A percentile compares a stretch with the other conserved stretches of the same genome.
These are phyloP conservation scores for Umbelopsis vinacea DNA, from an alignment of 192 early-diverging fungal species.

Conservation along the genomic window DNA sequence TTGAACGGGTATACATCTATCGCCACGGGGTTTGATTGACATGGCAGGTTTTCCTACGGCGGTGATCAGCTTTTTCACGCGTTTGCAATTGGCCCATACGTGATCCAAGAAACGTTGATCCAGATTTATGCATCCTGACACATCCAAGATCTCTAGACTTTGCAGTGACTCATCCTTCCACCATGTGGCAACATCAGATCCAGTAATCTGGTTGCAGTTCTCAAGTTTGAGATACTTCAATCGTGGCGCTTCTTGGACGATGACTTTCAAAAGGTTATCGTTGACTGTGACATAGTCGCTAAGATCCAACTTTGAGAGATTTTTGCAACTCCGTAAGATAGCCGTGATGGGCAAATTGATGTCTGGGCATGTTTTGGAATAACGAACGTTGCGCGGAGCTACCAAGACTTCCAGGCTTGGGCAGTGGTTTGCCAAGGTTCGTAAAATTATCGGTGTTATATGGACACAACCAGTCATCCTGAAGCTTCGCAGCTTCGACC, in stretches of 20 bases:
- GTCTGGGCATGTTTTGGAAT: constrained; percentile 12
- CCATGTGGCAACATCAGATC: not conserved
- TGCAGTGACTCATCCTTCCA: not conserved
- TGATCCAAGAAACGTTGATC: not conserved
- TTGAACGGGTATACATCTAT: not conserved
- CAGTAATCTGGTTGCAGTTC: constrained; percentile 4
- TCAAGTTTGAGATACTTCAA: constrained; percentile 11
- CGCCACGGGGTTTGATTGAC: not conserved
- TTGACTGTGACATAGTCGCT: constrained; percentile 8
- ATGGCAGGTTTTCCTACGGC: not conserved
- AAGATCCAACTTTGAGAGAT: not conserved
- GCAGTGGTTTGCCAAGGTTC: not conserved
- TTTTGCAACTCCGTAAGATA: not conserved
- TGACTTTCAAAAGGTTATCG: not conserved
- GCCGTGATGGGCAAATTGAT: not conserved
- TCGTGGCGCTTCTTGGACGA: not conserved
- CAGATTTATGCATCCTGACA: not conserved
- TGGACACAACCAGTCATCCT: constrained; percentile 5
- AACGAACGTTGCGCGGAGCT: not conserved
- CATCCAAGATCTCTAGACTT: not conserved
- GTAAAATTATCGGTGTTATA: not conserved
- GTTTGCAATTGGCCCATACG: not conserved
- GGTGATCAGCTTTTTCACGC: not conserved
- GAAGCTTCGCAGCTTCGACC: not conserved
- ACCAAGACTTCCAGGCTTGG: constrained; percentile 1